These are phyloP conservation scores for Starmera quercuum DNA, from an alignment of 805 yeast genomes.

Conservation along the genomic window DNA sequence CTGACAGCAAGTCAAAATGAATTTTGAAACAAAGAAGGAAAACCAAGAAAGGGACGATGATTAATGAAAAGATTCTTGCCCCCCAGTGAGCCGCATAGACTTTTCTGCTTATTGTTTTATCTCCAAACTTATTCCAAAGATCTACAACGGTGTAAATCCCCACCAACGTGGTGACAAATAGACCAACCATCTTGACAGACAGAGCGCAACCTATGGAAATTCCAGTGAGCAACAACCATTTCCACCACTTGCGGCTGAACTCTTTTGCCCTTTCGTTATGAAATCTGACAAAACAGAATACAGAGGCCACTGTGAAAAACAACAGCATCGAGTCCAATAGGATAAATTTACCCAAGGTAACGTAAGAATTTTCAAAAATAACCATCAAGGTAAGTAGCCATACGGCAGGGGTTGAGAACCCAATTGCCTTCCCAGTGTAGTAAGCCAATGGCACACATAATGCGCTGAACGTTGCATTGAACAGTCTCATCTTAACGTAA, in stretches of 20 bases:
- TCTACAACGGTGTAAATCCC: constrained; percentile 88
- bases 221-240: constrained; percentile 83
- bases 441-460: constrained; percentile 84
- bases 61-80: constrained; percentile 56
- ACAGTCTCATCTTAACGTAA: constrained; percentile 78
- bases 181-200: constrained; percentile 95
- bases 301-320: constrained; percentile 81
- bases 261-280: constrained; percentile 46
- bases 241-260: constrained; percentile 85
- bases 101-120: constrained; percentile 41
- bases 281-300: constrained; percentile 65
- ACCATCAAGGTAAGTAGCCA: constrained; percentile 82
- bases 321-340: constrained; percentile 86
- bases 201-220: constrained; percentile 82
- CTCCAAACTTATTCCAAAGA: constrained; percentile 79
- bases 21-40: constrained; percentile 63
- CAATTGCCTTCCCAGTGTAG: constrained; percentile 69
- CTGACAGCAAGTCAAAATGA: constrained; percentile 66
- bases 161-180: constrained; percentile 78
- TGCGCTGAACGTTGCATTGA: constrained; percentile 80
- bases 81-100: constrained; percentile 56
- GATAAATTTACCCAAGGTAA: constrained; percentile 83
- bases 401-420: constrained; percentile 60
- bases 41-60: constrained; percentile 53
- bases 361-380: constrained; percentile 72